Base-by-base conservation (phyloP, 306 rosid species). In the Pyrus pyrifolia region DNA sequence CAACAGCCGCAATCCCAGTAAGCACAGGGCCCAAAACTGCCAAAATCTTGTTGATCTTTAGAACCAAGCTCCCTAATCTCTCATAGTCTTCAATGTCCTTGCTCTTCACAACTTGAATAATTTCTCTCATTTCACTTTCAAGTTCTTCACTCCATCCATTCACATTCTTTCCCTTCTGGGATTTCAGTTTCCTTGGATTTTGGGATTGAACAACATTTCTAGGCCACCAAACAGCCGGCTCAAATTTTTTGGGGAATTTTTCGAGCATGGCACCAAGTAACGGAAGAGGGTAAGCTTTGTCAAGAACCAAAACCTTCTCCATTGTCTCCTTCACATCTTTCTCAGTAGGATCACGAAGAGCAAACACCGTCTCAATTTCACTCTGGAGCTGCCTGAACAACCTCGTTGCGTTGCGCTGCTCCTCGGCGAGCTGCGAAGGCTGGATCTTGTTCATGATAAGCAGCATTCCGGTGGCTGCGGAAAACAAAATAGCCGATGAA, bases 221-320 rank as follows among this genome's bases (percentile, higher is more conserved):
- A 72, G 97, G 92, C 98, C 96, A 93, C 98, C 98, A 93, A 44
- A 66, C 80, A 17, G 97, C 93, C 1, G 93, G 93, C 72, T 89
- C 90, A 23, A 74, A 83, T 1, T 74, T 83, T 13, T 73, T 14
- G 1, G 97, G 98, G 59, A 81, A 89, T 53, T 93, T 93, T n/a
- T 91, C 96, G 55, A 91, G 82, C 98, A 93, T 93, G 0, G 61
- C 84, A 17, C 98, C 98, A 6, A 93, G 70, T 31, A 93, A 22
- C 0, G 97, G 93, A 81, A 93, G 97, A 14, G 98, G 98, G 80
- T 79, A 91, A 1, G 96, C 98, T 80, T 49, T 85, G 82, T 93
- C 98, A 1, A 93, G 80, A 0, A 93, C 91, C 76, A 93, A 76
- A 63, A 91, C 85, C 70, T 79, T 88, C 22, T 83, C 88, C 83